Evolutionary conservation across 176 grass and related monocot species (phyloP), one percentile per base, ranked within the genome.

Genomic region (Canna indica): DNA sequence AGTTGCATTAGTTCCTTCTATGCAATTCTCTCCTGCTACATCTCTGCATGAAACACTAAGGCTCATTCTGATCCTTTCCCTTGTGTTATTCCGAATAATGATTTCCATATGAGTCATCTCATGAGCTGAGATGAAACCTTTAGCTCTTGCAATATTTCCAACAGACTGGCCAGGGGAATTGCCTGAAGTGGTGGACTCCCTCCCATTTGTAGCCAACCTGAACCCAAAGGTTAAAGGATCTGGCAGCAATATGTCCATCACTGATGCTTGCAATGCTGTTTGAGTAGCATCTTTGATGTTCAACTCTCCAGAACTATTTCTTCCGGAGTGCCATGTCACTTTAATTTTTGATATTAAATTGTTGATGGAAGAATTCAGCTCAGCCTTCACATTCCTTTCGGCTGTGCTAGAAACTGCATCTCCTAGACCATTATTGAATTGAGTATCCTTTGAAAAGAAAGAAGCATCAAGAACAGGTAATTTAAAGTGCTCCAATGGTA

Each of bases 271-370:
- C 70, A 99, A 65, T 69, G 94, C 94, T 31, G 77, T 78, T 67
- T 90, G 94, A 67, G 91, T 89, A 77, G 94, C 90, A 81, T 99
- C 90, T 80, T 93, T 99, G 41, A 86, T 89, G 83, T 93, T 99
- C 82, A 99, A 80, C 72, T 99, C 94, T 42, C 94, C 94, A 27
- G 76, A 89, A 60, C 94, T 99, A 78, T 93, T 99, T 79, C 94
- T 81, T 72, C 94, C 94, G 57, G 94, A 99, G 72, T 99, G 76
- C 94, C 94, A 99, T 74, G 71, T 87, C 77, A 93, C 90, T 83
- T 99, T 90, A 80, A 99, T 99, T 85, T 93, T 99, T 34, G 87
- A 90, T 70, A 99, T 99, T 73, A 99, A 83, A 70, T 85, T 89
- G 66, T 79, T 87, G 77, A 99, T 99, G 47, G 86, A 87, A 12